These are phyloP conservation scores for Hyphopichia wangnamkhiaoensis DNA, from an alignment of 1,139 yeast genomes.

Conservation along the genomic window DNA sequence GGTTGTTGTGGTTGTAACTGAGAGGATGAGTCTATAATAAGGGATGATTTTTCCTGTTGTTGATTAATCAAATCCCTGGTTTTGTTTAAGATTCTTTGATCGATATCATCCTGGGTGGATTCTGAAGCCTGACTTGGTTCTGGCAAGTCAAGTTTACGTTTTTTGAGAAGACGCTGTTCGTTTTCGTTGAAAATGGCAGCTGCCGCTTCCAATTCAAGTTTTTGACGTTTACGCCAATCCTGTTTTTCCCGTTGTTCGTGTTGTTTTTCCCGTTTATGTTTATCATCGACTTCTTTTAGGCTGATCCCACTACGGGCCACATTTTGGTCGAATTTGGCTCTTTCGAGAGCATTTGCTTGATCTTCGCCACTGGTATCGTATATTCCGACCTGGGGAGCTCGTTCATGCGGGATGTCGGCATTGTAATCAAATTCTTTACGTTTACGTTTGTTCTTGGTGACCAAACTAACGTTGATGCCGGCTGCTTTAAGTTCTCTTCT, in stretches of 20 bases:
- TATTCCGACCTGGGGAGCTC: conserved; percentile 66
- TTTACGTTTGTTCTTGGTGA: conserved; percentile 50
- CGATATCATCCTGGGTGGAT: conserved; percentile 21
- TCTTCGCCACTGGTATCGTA: conserved; percentile 69
- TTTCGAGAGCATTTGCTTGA: conserved; percentile 35
- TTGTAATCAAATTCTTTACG: conserved; percentile 74
- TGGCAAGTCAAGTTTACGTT: conserved; percentile 57
- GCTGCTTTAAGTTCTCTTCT: conserved; percentile 85
- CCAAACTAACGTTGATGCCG: conserved; percentile 64
- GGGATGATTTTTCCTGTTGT: conserved; percentile 17
- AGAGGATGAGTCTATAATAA: conserved; percentile 11
- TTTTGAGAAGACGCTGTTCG: conserved; percentile 44
- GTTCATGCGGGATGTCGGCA: conserved; percentile 81
- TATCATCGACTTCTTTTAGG: conserved; percentile 38
- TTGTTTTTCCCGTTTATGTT: conserved; percentile 31
- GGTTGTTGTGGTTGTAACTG: conserved; percentile 7
- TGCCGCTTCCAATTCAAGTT: conserved; percentile 29
- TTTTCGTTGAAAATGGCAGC: conserved; percentile 34
- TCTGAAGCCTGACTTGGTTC: conserved; percentile 31
- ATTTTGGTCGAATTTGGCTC: conserved; percentile 43
- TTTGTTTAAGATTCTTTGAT: conserved; percentile 28
- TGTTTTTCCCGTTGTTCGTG: conserved; percentile 21
- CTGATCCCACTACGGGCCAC: conserved; percentile 53
- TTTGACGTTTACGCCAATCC: conserved; percentile 16
- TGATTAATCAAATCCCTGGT: conserved; percentile 21